phyloP scores from a whole-genome alignment of 169 alveolate species.

The Babesia ovata region DNA sequence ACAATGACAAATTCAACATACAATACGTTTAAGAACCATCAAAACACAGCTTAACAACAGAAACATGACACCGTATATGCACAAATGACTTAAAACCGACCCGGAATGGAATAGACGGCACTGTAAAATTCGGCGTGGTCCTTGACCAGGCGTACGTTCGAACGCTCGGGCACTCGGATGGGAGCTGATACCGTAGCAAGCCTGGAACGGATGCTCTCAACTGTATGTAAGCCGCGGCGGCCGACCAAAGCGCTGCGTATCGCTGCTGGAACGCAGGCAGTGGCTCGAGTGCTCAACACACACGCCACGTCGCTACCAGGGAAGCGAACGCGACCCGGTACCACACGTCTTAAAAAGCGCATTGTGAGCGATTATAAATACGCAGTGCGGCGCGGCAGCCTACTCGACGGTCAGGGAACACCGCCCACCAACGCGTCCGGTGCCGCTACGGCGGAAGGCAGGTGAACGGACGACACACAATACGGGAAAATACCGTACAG shows the following conservation, averaged over 20 bases:
- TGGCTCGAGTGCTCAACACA: conserved; percentile 13
- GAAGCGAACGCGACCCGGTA: conserved; percentile 5
- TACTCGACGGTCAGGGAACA: not conserved
- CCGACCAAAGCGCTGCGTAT: not conserved
- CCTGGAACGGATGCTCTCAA: conserved; percentile 9
- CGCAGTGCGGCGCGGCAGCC: not conserved
- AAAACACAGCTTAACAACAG: too few relatives aligned
- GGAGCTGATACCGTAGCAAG: conserved; percentile 8
- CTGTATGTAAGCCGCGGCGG: conserved; percentile 4
- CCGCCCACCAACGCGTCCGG: conserved; percentile 14
- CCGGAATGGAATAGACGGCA: conserved; percentile 26
- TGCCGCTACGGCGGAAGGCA: conserved; percentile 3
- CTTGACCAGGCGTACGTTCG: conserved; percentile 37
- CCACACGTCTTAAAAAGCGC: conserved; percentile 3
- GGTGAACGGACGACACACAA: not conserved
- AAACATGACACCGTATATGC: not conserved
- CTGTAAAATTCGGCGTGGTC: conserved; percentile 33
- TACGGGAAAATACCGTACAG: too few relatives aligned
- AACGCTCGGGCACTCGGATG: conserved; percentile 13
- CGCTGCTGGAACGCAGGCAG: not conserved
- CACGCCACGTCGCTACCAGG: conserved; percentile 19
- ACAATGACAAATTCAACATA: not conserved
- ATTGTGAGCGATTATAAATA: not conserved
- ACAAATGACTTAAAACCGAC: conserved; percentile 9
- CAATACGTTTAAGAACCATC: conserved; percentile 1